Base-by-base conservation (phyloP, 192 early-diverging fungal species). In the Coemansia sp. region DNA sequence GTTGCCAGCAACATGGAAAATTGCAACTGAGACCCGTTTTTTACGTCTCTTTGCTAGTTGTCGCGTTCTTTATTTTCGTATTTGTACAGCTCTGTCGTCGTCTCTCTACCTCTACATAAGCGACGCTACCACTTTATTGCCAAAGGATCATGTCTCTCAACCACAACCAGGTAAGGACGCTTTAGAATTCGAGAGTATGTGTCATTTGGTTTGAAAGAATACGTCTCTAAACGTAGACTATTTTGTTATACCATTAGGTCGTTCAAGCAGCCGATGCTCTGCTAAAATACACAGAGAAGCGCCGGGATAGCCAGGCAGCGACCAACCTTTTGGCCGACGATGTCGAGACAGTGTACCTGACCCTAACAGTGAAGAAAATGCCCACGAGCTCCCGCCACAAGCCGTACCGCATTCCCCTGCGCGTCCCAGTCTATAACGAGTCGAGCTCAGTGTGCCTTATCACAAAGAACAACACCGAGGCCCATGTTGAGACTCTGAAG, bases 361-460 rank as follows among this genome's bases (percentile, higher is more conserved):
- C 90, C 16, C 70, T 95, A 29, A 79, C 88, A 27, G 87, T 88
- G 56, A 92, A 91, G 82, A 89, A 85, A 78, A 81, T 92, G 69
- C 87, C 89, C 3, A 78, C 85, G 40, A 84, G 70, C 51, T 56
- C 63, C 56, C 87, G 77, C 48, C 73, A 88, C 54, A 92, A 89
- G 77, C 93, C 93, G 33, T 78, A 79, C 50, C 79, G 87, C 66
- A 91, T 94, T 66, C 89, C 88, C 27, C 84, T 97, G 36, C 84
- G 86, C 65, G 82, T 91, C 66, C 85, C 91, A 14, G 64, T 95
- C 44, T 85, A 87, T 54, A 74, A 72, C 40, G 72, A 87, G n/a
- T 80, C 84, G 62, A 87, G 87, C 27, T 87, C 91, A 57, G 87
- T 97, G 17, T 98, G 95, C 76, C 75, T 98, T 62, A 89, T 98